phyloP scores from a whole-genome alignment of 176 grass and related monocot genomes.

The Tillandsia leiboldiana region DNA sequence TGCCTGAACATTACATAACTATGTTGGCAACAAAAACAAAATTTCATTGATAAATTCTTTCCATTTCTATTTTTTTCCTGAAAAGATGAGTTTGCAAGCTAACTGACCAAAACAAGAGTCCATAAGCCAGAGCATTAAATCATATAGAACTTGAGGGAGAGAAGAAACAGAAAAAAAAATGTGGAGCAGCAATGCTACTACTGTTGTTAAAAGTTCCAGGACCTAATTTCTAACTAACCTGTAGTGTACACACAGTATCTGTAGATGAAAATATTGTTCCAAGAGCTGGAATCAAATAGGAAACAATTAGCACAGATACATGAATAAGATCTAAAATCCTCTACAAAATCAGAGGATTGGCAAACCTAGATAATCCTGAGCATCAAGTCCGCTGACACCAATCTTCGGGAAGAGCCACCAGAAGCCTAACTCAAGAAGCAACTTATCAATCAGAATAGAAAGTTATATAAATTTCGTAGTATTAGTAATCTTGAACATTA shows the following conservation, averaged over 20 bases:
- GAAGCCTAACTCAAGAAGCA: slow-evolving; percentile 34
- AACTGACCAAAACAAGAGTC: too few species aligned
- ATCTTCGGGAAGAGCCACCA: slow-evolving; percentile 74
- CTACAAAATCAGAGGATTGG: not conserved
- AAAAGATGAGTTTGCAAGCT: too few species aligned
- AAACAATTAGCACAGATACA: not conserved
- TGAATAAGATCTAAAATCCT: too few species aligned
- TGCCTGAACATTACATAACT: too few species aligned
- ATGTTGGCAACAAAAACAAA: too few species aligned
- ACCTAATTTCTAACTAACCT: slow-evolving; percentile 28
- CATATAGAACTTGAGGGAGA: too few species aligned
- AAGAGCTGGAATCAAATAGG: slow-evolving; percentile 36
- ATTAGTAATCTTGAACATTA: too few species aligned
- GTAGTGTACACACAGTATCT: slow-evolving; percentile 79
- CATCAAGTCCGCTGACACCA: slow-evolving; percentile 39
- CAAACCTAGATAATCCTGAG: slow-evolving; percentile 63
- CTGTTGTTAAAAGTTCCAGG: not conserved
- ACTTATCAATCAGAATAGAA: slow-evolving; percentile 1
- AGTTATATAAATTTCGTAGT: too few species aligned
- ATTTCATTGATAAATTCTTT: too few species aligned
- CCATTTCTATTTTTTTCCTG: not conserved
- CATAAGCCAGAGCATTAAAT: too few species aligned
- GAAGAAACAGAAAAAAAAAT: too few species aligned
- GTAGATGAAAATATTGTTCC: slow-evolving; percentile 88
- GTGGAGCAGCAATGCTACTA: too few species aligned